phyloP scores from a whole-genome alignment of 768 basidiomycete species.

The Pisolithus orientalis region DNA sequence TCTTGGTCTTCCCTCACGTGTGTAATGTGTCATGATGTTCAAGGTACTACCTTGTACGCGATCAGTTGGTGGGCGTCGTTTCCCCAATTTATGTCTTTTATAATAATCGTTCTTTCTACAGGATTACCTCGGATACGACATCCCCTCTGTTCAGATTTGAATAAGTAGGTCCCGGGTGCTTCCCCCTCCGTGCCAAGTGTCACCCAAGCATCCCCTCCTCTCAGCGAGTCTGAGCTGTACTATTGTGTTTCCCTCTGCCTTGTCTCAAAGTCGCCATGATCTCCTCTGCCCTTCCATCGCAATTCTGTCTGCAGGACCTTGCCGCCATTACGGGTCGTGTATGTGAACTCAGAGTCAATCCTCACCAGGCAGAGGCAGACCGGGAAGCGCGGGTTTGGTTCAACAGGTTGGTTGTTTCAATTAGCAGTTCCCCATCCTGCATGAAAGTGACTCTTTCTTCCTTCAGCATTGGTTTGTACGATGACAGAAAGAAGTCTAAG shows the following conservation, averaged over 20 bases:
- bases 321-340: slow-evolving; percentile 30
- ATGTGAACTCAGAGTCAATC: slow-evolving; percentile 30
- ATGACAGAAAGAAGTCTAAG: slow-evolving; percentile 27
- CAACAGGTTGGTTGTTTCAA: slow-evolving; percentile 15
- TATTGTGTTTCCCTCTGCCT: slow-evolving; percentile 3
- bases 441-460: neutral
- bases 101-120: slow-evolving; percentile 14
- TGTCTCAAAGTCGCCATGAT: slow-evolving; percentile 20
- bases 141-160: slow-evolving; percentile 13
- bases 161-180: slow-evolving; percentile 23
- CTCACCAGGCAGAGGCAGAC: slow-evolving; percentile 30
- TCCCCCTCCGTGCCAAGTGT: slow-evolving; percentile 3
- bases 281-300: slow-evolving; percentile 26
- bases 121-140: slow-evolving; percentile 16
- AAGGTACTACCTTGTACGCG: slow-evolving; percentile 17
- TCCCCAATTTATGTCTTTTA: slow-evolving; percentile 20
- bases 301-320: slow-evolving; percentile 32
- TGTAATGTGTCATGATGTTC: slow-evolving; percentile 25
- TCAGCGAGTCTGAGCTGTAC: slow-evolving; percentile 25
- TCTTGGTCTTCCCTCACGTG: slow-evolving; percentile 24
- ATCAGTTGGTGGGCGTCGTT: slow-evolving; percentile 21
- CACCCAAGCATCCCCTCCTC: slow-evolving; percentile 7
- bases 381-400: slow-evolving; percentile 29
- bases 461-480: slow-evolving; percentile 27
- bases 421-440: neutral